These are phyloP conservation scores for Colletotrichum sidae DNA, from an alignment of 2,329 filamentous ascomycete genomes.

Conservation along the genomic window DNA sequence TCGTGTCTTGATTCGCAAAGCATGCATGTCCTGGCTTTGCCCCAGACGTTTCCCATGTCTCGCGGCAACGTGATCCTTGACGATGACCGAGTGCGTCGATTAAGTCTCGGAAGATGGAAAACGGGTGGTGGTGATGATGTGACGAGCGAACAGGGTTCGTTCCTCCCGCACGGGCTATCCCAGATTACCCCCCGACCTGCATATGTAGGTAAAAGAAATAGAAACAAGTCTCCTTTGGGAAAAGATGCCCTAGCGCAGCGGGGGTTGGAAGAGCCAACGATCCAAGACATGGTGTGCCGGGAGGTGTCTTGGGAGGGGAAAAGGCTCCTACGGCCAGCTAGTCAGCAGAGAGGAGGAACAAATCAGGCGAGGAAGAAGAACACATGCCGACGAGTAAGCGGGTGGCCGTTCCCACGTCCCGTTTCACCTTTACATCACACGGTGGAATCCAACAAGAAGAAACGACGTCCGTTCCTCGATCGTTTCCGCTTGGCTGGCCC, in stretches of 20 bases:
- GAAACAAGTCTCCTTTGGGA: background rate
- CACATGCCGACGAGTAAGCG: constrained; percentile 2
- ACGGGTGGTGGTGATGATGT: background rate
- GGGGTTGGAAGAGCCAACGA: background rate
- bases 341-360: background rate
- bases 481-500: constrained; percentile 22
- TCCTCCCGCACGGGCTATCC: constrained; percentile 31
- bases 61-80: no score
- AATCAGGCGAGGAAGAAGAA: background rate
- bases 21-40: constrained; percentile 31
- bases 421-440: constrained; percentile 36
- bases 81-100: no score
- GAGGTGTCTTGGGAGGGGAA: no score
- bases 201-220: constrained; percentile 27
- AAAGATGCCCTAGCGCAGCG: background rate
- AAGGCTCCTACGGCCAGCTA: background rate
- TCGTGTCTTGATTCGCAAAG: constrained; percentile 23
- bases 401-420: background rate
- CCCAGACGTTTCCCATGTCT: constrained; percentile 6
- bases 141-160: background rate
- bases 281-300: background rate
- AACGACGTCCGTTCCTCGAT: constrained; percentile 35
- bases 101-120: background rate
- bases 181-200: constrained; percentile 21
- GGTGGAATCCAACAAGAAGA: constrained; percentile 23